A percentile compares a stretch with the other conserved stretches of the same genome.
These are phyloP conservation scores for Achaetomiella virescens DNA, from an alignment of 495 filamentous ascomycete genomes.

Conservation along the genomic window DNA sequence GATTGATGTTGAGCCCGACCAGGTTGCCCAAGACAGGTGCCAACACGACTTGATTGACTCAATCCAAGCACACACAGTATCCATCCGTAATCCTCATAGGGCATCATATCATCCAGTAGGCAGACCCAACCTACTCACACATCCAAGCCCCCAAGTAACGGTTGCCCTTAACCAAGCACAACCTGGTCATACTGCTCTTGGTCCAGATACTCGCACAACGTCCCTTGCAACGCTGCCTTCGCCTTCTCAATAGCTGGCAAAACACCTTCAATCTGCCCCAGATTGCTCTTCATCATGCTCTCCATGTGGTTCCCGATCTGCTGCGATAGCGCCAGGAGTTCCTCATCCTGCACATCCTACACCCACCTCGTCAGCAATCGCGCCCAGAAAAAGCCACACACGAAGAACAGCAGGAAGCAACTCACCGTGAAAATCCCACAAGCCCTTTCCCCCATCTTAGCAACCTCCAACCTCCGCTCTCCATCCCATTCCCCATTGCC, in stretches of 20 bases:
- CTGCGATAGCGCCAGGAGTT: slow-evolving; percentile 32
- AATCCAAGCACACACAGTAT: neutral
- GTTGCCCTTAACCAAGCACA: slow-evolving; percentile 30
- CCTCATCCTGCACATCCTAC: slow-evolving; percentile 27
- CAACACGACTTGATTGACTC: no score
- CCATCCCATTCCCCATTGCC: slow-evolving; percentile 2
- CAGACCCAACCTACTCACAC: neutral
- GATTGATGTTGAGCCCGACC: no score
- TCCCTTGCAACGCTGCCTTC: slow-evolving; percentile 37
- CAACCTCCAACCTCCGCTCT: slow-evolving; percentile 11
- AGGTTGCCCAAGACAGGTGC: no score
- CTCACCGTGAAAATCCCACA: slow-evolving; percentile 30
- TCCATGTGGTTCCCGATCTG: slow-evolving; percentile 45
- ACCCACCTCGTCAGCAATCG: neutral
- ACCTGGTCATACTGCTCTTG: slow-evolving; percentile 40
- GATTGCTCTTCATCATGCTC: slow-evolving; percentile 56
- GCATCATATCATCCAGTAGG: slow-evolving; percentile 11
- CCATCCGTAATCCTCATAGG: neutral
- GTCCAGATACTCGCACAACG: slow-evolving; percentile 38
- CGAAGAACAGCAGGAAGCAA: neutral
- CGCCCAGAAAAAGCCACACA: neutral
- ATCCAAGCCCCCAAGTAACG: neutral
- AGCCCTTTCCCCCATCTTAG: slow-evolving; percentile 11
- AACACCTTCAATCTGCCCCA: slow-evolving; percentile 44
- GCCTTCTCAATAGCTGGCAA: slow-evolving; percentile 36